Conservation (phyloP, 2,329 filamentous ascomycete species). For the Penicillium sclerotigenum region DNA sequence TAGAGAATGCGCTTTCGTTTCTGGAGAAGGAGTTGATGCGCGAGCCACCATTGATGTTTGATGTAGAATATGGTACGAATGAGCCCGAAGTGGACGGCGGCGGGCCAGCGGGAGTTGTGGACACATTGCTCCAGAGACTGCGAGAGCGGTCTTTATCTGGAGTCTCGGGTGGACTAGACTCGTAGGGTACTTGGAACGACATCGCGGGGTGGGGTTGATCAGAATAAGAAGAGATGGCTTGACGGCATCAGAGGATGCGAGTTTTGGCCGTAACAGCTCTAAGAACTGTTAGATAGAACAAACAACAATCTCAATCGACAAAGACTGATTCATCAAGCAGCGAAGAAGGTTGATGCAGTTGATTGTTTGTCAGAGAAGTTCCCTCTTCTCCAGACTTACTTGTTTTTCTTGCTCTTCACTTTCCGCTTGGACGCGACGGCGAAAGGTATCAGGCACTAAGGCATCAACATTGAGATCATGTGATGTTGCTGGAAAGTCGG, state of each 20-base stretch:
- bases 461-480: not conserved
- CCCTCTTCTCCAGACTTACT: not conserved
- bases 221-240: slow-evolving; percentile 5
- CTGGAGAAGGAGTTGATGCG: slow-evolving; percentile 35
- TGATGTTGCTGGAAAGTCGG: accelerated
- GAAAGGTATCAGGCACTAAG: slow-evolving; percentile 6
- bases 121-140: slow-evolving; percentile 43
- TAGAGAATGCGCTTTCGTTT: slow-evolving; percentile 23
- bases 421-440: slow-evolving; percentile 12
- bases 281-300: not conserved
- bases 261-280: slow-evolving; percentile 21
- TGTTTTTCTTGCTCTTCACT: slow-evolving; percentile 10
- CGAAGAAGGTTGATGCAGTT: not conserved
- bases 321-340: not conserved
- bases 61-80: slow-evolving; percentile 57
- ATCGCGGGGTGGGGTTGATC: slow-evolving; percentile 18
- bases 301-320: not conserved
- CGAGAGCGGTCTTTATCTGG: slow-evolving; percentile 35
- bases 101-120: slow-evolving; percentile 57
- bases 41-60: slow-evolving; percentile 52
- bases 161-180: slow-evolving; percentile 39
- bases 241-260: slow-evolving; percentile 10
- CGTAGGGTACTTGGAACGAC: slow-evolving; percentile 37
- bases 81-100: slow-evolving; percentile 53
- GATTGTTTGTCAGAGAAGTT: not conserved